Base-by-base conservation (phyloP, 805 yeast genomes). In the Lachancea thermotolerans region DNA sequence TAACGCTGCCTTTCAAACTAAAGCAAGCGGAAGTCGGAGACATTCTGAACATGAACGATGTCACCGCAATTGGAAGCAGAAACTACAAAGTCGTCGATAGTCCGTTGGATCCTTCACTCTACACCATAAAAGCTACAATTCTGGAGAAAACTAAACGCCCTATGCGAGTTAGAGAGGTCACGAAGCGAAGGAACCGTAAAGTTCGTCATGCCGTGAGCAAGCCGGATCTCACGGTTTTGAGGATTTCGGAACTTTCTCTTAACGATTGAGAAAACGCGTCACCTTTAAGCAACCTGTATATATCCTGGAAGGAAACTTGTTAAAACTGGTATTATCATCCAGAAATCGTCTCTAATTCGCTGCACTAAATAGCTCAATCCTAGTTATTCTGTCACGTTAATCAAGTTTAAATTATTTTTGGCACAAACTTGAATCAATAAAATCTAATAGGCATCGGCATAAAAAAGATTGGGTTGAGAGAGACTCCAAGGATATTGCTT, bases 71-170 rank as follows among this genome's bases (percentile, higher is more conserved):
- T 27, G 99, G 99, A 2, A 81, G 95, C 8, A 81, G 95, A 40
- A 83, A 87, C 60, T 85, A 77, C 68, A 88, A 89, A 10, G 74
- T 77, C 47, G 72, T 76, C 42, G 81, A 78, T 39, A 67, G 71
- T 41, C 74, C 79, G 16, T 69, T 83, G 41, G 78, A 78, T 51
- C 72, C 78, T 11, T 53, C 68, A 1, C 62, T 81, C 3, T 82
- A 74, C 61, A 66, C 77, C 3, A 71, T 90, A 53, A 80, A 75
- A 52, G 97, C 89, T 16, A 77, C 78, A n/a, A 86, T 90, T 35
- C 63, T 83, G n/a, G 96, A 89, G 60, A 85, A 85, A 69, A 84
- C 96, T 2, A 79, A 85, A 54, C 82, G 84, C 51, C 88, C 88
- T 46, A 79, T 82, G 71, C 78, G 81, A 55, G 72, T 81, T 29